phyloP scores from a whole-genome alignment of 169 alveolate genomes.

The Cryptosporidium canis region DNA sequence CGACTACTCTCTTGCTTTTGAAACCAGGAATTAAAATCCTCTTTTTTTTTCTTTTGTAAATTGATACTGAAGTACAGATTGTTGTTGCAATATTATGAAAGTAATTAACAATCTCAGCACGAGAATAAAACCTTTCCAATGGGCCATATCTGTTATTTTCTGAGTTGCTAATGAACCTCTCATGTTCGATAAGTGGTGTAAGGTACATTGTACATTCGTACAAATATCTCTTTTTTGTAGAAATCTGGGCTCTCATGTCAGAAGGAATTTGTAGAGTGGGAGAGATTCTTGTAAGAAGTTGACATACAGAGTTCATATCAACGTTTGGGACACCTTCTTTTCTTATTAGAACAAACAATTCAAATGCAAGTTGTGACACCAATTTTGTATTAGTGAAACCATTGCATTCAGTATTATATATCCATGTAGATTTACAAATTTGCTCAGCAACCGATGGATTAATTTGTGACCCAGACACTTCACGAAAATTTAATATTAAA shows the following conservation, averaged over 20 bases:
- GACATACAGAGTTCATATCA: constrained; percentile 5
- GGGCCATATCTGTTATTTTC: not conserved
- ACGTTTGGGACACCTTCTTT: constrained; percentile 45
- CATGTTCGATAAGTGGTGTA: constrained; percentile 49
- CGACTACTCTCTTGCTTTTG: constrained; percentile 22
- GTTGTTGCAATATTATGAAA: constrained; percentile 16
- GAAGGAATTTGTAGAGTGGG: constrained; percentile 6
- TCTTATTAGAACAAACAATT: constrained; percentile 31
- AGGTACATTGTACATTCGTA: constrained; percentile 21
- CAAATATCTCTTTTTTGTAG: constrained; percentile 1
- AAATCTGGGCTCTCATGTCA: not conserved
- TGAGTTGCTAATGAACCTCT: not conserved
- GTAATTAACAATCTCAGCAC: constrained; percentile 2
- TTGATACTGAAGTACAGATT: constrained; percentile 27
- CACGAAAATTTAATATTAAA: not conserved
- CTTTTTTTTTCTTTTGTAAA: constrained; percentile 2
- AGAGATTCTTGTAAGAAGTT: constrained; percentile 18
- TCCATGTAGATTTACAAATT: constrained; percentile 57
- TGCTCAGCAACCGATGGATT: constrained; percentile 16
- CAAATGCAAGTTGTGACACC: constrained; percentile 39
- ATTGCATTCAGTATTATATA: constrained; percentile 41
- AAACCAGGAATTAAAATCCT: constrained; percentile 5
- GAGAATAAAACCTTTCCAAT: not conserved
- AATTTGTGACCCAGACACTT: constrained; percentile 8
- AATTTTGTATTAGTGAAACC: not conserved